Base-by-base conservation (phyloP, 2,329 filamentous ascomycete genomes). In the Thielaviopsis punctulata region DNA sequence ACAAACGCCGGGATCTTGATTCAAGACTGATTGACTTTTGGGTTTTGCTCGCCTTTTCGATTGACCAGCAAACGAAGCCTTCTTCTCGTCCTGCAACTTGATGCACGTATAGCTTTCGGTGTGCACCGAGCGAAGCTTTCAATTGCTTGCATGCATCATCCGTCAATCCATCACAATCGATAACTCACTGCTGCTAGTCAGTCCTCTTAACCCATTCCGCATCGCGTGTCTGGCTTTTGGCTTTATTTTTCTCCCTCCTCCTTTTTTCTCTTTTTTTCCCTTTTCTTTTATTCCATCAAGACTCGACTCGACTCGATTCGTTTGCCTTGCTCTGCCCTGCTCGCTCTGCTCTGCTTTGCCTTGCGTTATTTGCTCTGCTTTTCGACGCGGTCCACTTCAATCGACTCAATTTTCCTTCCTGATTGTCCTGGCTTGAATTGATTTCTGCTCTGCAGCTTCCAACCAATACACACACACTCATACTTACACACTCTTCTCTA, bases 171-270 rank as follows among this genome's bases (percentile, higher is more conserved):
- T 36, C 30, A 12, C n/a, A n/a, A 36, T 36, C 30, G 13, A 36
- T 36, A 12, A 12, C 10, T 33, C 9, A 3, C 4, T 33, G 9
- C 30, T 12, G 3, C 30, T 3, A 33, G 10, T 13, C 30, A 33
- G 15, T 33, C 4, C 4, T 36, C 30, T 36, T 36, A 36, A 15
- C n/a, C 30, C 30, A 15, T 15, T 36, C 30, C 30, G 12, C 30
- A 36, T n/a, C 30, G 30, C 30, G 30, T 15, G 30, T 36, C 30
- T 36, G 30, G 30, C n/a, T n/a, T n/a, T n/a, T n/a, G 39, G 39
- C 39, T 43, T 19, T 65, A 60, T 62, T 62, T 62, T 60, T 58
- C 57, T 58, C 54, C 57, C 52, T 27, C 54, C 52, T 55, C 52
- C 49, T n/a, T n/a, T n/a, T n/a, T n/a, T n/a, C n/a, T n/a, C n/a